Evolutionary conservation across 176 grass and related monocot species (phyloP), one percentile per base, ranked within the genome.

Genomic region (Phyllostachys edulis): DNA sequence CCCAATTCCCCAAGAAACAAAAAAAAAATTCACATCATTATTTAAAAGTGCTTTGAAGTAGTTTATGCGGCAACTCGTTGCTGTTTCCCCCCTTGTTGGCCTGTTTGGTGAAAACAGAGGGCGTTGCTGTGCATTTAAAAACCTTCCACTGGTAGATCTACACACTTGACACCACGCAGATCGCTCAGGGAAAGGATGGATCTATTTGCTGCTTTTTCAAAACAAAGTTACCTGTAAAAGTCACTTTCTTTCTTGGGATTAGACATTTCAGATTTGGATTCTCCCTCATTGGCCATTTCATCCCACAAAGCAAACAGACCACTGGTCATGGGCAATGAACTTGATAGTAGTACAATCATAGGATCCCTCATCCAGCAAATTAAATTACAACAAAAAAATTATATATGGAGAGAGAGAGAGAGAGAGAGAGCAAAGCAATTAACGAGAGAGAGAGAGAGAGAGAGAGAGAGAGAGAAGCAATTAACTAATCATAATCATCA

Each of bases 1-100:
- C 32, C 55, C 73, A 8, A 32, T 69, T 61, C 42, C 49, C 68
- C 50, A 21, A 77, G 26, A 46, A 73, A 67, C 44, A 24, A 40
- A 61, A 49, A 17, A 29, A 40, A 37, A 4, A 51, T 18, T 18
- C 23, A 21, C 66, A 23, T 69, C 29, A 10, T 9, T 14, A 42
- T 46, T 29, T 4, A 4, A 39, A 12, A 9, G 37, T 32, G 62
- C 49, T 7, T 69, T 20, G 24, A 46, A 54, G 18, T 69, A 29
- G 69, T 87, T 62, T 83, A 69, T 56, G 85, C 21, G 89, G 89
- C 75, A 45, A 76, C 61, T 67, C 60, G 89, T 60, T 56, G 36
- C 40, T 69, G 80, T 63, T 76, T 61, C 46, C 39, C 42, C 74
- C 16, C n/a, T 55, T 38, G 69, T 81, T 81, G 57, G 66, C 57